These are phyloP conservation scores for Apiospora rasikravindrae DNA, from an alignment of 2,329 filamentous ascomycete species.

Conservation along the genomic window DNA sequence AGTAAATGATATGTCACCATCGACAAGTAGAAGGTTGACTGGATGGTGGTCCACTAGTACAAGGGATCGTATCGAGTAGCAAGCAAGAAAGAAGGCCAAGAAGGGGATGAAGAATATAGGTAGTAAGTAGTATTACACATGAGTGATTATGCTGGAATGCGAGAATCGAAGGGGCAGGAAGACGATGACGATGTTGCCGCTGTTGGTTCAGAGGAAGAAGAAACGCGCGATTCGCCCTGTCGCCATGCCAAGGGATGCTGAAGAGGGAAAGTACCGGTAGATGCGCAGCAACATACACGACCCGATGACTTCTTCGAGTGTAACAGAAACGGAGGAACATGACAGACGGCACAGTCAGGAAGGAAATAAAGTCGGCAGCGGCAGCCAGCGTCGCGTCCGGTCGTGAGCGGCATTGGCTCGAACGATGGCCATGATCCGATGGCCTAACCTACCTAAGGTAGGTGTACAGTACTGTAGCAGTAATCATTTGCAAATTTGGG, in stretches of 20 bases:
- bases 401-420: not conserved
- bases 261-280: slow-evolving; percentile 6
- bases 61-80: not conserved
- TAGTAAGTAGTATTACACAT: slow-evolving; percentile 4
- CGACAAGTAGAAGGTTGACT: not conserved
- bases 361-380: not conserved
- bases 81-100: not conserved
- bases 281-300: slow-evolving; percentile 11
- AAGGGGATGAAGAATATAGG: not conserved
- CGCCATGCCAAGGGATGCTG: not conserved
- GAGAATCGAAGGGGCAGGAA: not conserved
- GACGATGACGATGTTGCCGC: not conserved
- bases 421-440: slow-evolving; percentile 12
- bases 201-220: not conserved
- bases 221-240: not conserved
- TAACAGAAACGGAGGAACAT: not conserved
- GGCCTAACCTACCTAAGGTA: not conserved
- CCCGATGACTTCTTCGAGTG: not conserved
- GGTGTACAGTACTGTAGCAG: not conserved
- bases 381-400: not conserved
- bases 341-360: not conserved
- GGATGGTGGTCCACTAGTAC: no score
- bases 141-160: not conserved
- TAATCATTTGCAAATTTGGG: not conserved
- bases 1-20: not conserved